Conservation (phyloP, 129 eudicot genomes). For the Dittrichia graveolens region DNA sequence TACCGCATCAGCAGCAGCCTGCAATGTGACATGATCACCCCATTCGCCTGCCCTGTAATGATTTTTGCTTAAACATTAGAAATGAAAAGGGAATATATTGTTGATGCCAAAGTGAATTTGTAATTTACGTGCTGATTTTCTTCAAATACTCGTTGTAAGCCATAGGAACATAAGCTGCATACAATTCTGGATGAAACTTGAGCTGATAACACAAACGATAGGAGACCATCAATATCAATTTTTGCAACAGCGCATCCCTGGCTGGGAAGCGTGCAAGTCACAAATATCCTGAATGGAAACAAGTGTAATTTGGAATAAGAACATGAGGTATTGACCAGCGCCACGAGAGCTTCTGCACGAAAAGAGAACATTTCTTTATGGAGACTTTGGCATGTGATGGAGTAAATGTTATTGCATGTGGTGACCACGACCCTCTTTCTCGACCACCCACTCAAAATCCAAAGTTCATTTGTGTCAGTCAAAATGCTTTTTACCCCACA, state of each 20-base stretch:
- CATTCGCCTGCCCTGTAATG: slow-evolving; percentile 70
- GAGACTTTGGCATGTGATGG: not conserved
- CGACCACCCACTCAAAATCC: too few species aligned
- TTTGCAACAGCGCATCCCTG: not conserved
- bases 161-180: slow-evolving; percentile 87
- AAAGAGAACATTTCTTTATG: not conserved
- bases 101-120: not conserved
- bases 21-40: slow-evolving; percentile 89
- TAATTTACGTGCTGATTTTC: slow-evolving; percentile 60
- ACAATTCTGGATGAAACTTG: slow-evolving; percentile 53
- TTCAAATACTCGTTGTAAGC: slow-evolving; percentile 65
- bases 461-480: too few species aligned
- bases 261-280: not conserved
- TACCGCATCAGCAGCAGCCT: slow-evolving; percentile 88
- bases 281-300: not conserved
- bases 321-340: not conserved
- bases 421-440: too few species aligned
- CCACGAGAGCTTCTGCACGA: not conserved
- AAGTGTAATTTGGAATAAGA: not conserved
- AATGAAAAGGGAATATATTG: not conserved
- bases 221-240: slow-evolving; percentile 8
- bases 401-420: not conserved
- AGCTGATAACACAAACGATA: slow-evolving; percentile 52
- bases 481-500: too few species aligned
- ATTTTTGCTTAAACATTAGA: slow-evolving; percentile 19